Base-by-base conservation (phyloP, 2,329 filamentous ascomycete species). In the Drechslerella coelobrocha region DNA sequence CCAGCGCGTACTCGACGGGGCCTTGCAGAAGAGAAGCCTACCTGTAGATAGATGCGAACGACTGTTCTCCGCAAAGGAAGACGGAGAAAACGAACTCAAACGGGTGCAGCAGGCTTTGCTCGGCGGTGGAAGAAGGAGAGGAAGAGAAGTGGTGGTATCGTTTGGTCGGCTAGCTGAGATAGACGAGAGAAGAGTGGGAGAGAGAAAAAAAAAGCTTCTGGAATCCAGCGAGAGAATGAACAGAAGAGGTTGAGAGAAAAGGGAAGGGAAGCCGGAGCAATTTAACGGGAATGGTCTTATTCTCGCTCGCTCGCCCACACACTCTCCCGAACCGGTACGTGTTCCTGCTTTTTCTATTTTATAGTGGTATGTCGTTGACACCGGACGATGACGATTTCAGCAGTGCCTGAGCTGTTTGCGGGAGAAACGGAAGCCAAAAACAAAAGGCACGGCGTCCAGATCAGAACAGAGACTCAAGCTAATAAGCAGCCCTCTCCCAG, bases 361-460 rank as follows among this genome's bases (percentile, higher is more conserved):
- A 9, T 55, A 39, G 7, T 6, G 21, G 29, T 29, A 29, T 48
- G 34, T 51, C 27, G 43, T 37, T 17, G 31, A 24, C 27, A 61
- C 51, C 23, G 65, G 41, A 69, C 63, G 53, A 71, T 71, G 65
- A 71, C 65, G 65, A 71, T 71, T 71, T 71, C 57, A 71, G 65
- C 65, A 50, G 52, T 31, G 37, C 24, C 52, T 26, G 39, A 56
- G 57, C 65, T 71, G 65, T 71, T 71, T 71, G 65, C 65, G 65
- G 65, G 65, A 53, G 47, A 62, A 43, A 47, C 41, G 34, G 52
- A 55, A 59, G 50, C 65, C 57, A 71, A 71, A 62, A 63, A 55
- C 62, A 68, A 62, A 53, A 17, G 41, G 34, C 4, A 39, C 4
- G 34, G 34, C 34, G 34, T 39, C 34, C 4, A 14, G 34, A 6